Base-by-base conservation (phyloP, 768 basidiomycete genomes). In the Podaxis rugospora region DNA sequence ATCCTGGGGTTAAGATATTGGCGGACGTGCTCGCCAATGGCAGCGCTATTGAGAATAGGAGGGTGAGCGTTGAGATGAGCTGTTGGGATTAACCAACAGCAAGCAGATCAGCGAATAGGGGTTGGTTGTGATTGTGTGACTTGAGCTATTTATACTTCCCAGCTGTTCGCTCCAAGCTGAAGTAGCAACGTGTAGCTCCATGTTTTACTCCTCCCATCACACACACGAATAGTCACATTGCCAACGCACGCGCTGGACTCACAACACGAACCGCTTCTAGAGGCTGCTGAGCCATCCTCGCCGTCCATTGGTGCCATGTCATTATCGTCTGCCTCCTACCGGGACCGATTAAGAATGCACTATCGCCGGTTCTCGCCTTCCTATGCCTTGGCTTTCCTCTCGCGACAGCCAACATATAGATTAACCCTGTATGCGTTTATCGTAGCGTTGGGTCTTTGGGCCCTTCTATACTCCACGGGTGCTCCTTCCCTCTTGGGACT, bases 341-440 rank as follows among this genome's bases (percentile, higher is more conserved):
- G 21, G 6, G 59, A 61, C 28, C 50, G 52, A 16, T 18, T 61
- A 35, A 54, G 25, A 49, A 61, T 61, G 59, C 59, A 55, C 25
- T 61, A 61, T 37, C 59, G 52, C 13, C 59, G 53, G 18, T 55
- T 55, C 52, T 49, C 52, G 5, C 59, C 53, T 18, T 35, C 59
- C 13, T 23, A 55, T 27, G 36, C 51, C 6, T 55, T 52, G 59
- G 40, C 47, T 27, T 10, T 61, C 5, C 27, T 61, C 66, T 55
- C 71, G 67, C 44, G 70, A 68, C 57, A 64, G 10, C 68, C 70
- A 40, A 69, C 71, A 10, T 57, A 69, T 14, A 50, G 72, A 50
- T 71, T 75, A 53, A n/a, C 72, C 35, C 46, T 72, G 58, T 78
- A 71, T 63, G 69, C 64, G 36, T 39, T 64, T 28, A 18, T 76